Conservation (phyloP, 2,329 filamentous ascomycete species). For the Cercospora zeae-maydis region DNA sequence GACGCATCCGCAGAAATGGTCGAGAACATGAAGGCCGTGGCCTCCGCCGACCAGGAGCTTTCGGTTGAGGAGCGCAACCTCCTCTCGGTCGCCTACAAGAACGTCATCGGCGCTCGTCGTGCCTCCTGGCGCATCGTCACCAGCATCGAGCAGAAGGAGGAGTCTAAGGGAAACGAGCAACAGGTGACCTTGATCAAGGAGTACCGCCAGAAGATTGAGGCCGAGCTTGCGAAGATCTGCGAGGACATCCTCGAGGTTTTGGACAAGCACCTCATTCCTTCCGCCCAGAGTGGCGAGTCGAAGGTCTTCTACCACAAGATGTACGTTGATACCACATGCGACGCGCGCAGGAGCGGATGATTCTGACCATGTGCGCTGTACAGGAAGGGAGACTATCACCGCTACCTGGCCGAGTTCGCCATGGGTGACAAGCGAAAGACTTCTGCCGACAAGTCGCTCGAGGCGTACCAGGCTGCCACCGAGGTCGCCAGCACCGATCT, state of each 20-base stretch:
- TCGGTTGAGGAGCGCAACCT: conserved; percentile 94
- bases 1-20: conserved; percentile 77
- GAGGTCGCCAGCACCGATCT: conserved; percentile 87
- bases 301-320: conserved; percentile 99
- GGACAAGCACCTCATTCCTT: conserved; percentile 89
- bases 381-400: conserved; percentile 99
- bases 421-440: conserved; percentile 91
- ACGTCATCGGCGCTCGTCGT: conserved; percentile 94
- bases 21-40: conserved; percentile 99
- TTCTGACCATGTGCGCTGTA: conserved; percentile 23
- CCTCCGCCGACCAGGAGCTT: conserved; percentile 66
- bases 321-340: conserved; percentile 50
- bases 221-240: conserved; percentile 94
- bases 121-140: conserved; percentile 98
- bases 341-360: neutral
- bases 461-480: conserved; percentile 94
- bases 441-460: conserved; percentile 87
- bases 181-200: conserved; percentile 93
- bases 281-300: conserved; percentile 90
- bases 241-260: conserved; percentile 95
- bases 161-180: conserved; percentile 93
- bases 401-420: conserved; percentile 96
- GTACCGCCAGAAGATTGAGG: conserved; percentile 98
- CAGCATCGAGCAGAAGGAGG: conserved; percentile 99
- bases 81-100: conserved; percentile 97